Conservation (phyloP, 345 rosid species). For the Populus nigra region DNA sequence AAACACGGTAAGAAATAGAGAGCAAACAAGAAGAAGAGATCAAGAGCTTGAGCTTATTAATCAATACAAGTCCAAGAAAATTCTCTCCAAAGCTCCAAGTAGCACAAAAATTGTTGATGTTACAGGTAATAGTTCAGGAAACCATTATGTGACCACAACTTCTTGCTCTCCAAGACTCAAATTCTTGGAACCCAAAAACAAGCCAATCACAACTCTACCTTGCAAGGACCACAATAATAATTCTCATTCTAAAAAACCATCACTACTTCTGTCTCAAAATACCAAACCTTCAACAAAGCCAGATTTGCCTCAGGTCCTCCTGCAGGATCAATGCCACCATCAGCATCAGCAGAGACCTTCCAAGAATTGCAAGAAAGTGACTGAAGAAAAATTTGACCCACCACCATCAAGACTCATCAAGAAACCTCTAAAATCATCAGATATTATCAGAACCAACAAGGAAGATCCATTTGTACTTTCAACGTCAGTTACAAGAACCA, state of each 20-base stretch:
- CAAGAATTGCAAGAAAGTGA: constrained; percentile 31
- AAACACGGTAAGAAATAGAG: constrained; percentile 52
- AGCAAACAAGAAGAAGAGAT: constrained; percentile 24
- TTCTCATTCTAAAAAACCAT: constrained; percentile 22
- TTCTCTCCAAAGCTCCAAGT: constrained; percentile 29
- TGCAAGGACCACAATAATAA: constrained; percentile 17
- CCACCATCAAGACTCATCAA: constrained; percentile 13
- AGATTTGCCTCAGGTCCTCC: not conserved
- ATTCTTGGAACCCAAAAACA: constrained; percentile 38
- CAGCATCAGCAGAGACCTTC: constrained; percentile 6
- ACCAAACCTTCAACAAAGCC: constrained; percentile 14
- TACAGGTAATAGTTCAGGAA: constrained; percentile 35
- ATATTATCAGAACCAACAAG: constrained; percentile 46
- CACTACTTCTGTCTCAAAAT: constrained; percentile 2
- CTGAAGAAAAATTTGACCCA: constrained; percentile 18
- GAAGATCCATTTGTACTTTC: constrained; percentile 64
- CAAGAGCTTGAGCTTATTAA: constrained; percentile 35
- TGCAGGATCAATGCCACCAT: not conserved
- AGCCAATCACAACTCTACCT: constrained; percentile 10
- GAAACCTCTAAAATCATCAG: constrained; percentile 46
- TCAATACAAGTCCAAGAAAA: constrained; percentile 46
- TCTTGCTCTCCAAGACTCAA: constrained; percentile 58
- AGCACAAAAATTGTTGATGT: constrained; percentile 1
- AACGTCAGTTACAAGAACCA: constrained; percentile 31
- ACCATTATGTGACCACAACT: constrained; percentile 27